These are phyloP conservation scores for Pyrrhoderma noxium DNA, from an alignment of 1,284 basidiomycete species.

Conservation along the genomic window DNA sequence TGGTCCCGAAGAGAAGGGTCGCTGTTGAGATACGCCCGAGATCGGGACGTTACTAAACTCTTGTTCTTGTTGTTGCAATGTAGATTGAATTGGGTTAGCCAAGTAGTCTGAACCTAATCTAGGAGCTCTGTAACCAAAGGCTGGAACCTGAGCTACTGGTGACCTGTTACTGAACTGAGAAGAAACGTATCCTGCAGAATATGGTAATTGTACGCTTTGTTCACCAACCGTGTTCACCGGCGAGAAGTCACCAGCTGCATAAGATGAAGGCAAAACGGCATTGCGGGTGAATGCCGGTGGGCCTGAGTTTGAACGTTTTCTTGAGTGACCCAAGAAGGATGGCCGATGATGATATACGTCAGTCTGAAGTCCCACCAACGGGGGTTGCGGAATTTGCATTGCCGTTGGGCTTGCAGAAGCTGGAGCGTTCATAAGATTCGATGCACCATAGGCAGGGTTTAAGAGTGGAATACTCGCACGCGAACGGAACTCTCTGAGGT, in stretches of 20 bases:
- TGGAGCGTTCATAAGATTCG: constrained; percentile 23
- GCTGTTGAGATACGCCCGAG: constrained; percentile 14
- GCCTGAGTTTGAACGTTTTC: constrained; percentile 25
- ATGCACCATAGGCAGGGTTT: constrained; percentile 24
- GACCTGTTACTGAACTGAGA: constrained; percentile 10
- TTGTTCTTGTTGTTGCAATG: constrained; percentile 14
- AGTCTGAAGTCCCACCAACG: constrained; percentile 26
- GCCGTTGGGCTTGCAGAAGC: constrained; percentile 24
- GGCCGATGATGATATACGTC: constrained; percentile 19
- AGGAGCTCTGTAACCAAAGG: constrained; percentile 8
- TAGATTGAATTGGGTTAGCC: constrained; percentile 4
- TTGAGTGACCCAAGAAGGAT: constrained; percentile 18
- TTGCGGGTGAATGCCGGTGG: constrained; percentile 20
- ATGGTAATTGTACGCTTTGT: background rate
- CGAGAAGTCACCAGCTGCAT: constrained; percentile 1
- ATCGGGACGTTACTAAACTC: constrained; percentile 17
- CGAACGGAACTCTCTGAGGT: constrained; percentile 34
- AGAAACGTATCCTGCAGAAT: constrained; percentile 16
- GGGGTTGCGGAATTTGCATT: constrained; percentile 37
- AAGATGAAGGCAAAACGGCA: constrained; percentile 7
- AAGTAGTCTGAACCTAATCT: constrained; percentile 9
- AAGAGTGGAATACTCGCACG: constrained; percentile 33
- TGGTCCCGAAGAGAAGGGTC: constrained; percentile 14
- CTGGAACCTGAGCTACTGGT: constrained; percentile 1
- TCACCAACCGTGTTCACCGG: constrained; percentile 4